phyloP scores from a whole-genome alignment of 805 yeast genomes.

The Wickerhamomyces pijperi region DNA sequence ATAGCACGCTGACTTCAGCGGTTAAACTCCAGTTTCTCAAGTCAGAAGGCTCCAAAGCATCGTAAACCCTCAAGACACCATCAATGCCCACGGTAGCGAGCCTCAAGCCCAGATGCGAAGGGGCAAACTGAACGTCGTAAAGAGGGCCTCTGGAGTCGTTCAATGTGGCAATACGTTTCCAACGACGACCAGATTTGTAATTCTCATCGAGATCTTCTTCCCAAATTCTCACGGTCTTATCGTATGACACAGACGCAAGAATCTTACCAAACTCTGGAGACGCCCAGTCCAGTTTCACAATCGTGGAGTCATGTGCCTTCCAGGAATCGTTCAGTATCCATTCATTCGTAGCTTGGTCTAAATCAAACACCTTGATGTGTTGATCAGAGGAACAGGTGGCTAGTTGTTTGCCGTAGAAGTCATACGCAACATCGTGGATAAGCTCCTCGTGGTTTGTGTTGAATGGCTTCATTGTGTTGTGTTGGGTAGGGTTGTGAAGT shows the following conservation, averaged over 20 bases:
- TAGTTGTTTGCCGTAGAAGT: slow-evolving; percentile 82
- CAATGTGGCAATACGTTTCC: slow-evolving; percentile 65
- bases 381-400: slow-evolving; percentile 96
- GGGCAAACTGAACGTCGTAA: slow-evolving; percentile 85
- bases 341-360: slow-evolving; percentile 49
- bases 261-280: slow-evolving; percentile 88
- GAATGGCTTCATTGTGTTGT: slow-evolving; percentile 47
- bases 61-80: slow-evolving; percentile 76
- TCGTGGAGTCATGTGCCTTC: slow-evolving; percentile 90
- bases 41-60: slow-evolving; percentile 84
- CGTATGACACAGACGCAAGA: slow-evolving; percentile 82
- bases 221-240: slow-evolving; percentile 82
- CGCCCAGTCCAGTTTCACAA: slow-evolving; percentile 83
- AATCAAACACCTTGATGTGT: slow-evolving; percentile 79
- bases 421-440: slow-evolving; percentile 82
- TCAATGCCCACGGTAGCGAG: slow-evolving; percentile 85
- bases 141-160: slow-evolving; percentile 85
- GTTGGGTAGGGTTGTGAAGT: too few species aligned
- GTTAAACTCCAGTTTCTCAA: slow-evolving; percentile 71
- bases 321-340: slow-evolving; percentile 86
- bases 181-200: slow-evolving; percentile 69
- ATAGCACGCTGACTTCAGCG: slow-evolving; percentile 56
- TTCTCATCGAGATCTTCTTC: slow-evolving; percentile 78
- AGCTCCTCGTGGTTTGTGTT: slow-evolving; percentile 89
- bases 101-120: slow-evolving; percentile 69